Percentiles rank a stretch among this genome's conserved stretches.
Conservation (phyloP, 176 grass and related monocot genomes). For the Chrysopogon serrulatus region DNA sequence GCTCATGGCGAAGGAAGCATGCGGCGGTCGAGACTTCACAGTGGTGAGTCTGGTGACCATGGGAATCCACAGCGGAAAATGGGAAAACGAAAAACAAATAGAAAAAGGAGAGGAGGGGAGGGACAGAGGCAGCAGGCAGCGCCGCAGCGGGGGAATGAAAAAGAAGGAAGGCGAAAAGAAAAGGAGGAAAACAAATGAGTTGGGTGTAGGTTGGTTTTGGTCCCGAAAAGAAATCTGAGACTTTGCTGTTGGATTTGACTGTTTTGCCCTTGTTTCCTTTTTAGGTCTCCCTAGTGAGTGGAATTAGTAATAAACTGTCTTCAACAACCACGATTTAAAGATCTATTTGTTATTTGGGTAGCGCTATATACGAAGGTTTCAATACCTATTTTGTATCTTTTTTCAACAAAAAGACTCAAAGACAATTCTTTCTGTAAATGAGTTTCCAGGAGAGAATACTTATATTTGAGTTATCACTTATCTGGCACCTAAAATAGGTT, state of each 20-base stretch:
- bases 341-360: no score
- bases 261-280: background rate
- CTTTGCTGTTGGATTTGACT: background rate
- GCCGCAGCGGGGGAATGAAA: background rate
- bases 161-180: background rate
- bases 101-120: conserved; percentile 24
- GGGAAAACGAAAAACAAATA: background rate
- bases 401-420: no score
- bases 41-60: conserved; percentile 41
- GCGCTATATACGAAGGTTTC: no score
- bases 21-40: conserved; percentile 35
- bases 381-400: no score
- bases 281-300: background rate
- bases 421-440: no score
- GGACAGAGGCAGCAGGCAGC: background rate
- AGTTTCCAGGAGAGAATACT: no score
- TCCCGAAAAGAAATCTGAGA: conserved; percentile 10
- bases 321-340: no score
- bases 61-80: conserved; percentile 52
- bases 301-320: no score
- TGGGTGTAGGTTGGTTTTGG: conserved; percentile 33
- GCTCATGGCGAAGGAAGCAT: conserved; percentile 42
- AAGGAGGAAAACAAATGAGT: background rate
- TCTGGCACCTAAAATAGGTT: no score
- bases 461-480: no score